phyloP scores from a whole-genome alignment of 805 yeast genomes.

The Ogataea paradorogensis region DNA sequence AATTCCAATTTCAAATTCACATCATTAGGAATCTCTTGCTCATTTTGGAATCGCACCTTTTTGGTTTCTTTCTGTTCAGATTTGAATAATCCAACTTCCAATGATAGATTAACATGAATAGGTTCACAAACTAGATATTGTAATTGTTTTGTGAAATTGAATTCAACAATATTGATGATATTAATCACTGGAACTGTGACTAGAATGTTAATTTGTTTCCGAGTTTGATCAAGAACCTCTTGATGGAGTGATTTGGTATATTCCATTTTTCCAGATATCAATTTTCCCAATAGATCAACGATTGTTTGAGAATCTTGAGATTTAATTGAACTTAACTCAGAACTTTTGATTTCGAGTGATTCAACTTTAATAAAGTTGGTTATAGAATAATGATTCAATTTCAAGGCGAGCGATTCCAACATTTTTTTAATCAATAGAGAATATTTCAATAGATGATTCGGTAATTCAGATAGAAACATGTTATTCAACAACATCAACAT shows the following conservation, averaged over 20 bases:
- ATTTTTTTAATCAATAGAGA: constrained; percentile 20
- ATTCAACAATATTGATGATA: constrained; percentile 57
- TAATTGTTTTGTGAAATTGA: constrained; percentile 36
- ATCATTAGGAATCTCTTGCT: constrained; percentile 16
- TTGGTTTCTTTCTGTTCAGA: constrained; percentile 24
- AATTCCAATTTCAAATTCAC: constrained; percentile 26
- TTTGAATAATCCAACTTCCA: constrained; percentile 31
- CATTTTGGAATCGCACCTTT: constrained; percentile 29
- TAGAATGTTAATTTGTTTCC: constrained; percentile 37
- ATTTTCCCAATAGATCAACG: constrained; percentile 9
- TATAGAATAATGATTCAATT: constrained; percentile 30
- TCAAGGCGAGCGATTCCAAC: constrained; percentile 22
- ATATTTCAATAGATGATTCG: constrained; percentile 21
- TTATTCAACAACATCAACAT: constrained; percentile 31
- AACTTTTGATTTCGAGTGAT: constrained; percentile 8
- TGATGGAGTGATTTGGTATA: constrained; percentile 6
- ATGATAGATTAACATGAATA: constrained; percentile 41
- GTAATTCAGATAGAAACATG: constrained; percentile 16
- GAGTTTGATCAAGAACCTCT: constrained; percentile 2
- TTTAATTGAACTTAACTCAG: constrained; percentile 13
- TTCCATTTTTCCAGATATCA: constrained; percentile 11
- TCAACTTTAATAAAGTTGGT: constrained; percentile 19
- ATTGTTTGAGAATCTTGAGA: constrained; percentile 15
- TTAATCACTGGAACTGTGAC: constrained; percentile 64
- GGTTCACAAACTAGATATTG: constrained; percentile 64